A percentile compares a stretch with the other conserved stretches of the same genome.
These are phyloP conservation scores for Colletotrichum sp. DNA, from an alignment of 2,329 filamentous ascomycete species.

Conservation along the genomic window DNA sequence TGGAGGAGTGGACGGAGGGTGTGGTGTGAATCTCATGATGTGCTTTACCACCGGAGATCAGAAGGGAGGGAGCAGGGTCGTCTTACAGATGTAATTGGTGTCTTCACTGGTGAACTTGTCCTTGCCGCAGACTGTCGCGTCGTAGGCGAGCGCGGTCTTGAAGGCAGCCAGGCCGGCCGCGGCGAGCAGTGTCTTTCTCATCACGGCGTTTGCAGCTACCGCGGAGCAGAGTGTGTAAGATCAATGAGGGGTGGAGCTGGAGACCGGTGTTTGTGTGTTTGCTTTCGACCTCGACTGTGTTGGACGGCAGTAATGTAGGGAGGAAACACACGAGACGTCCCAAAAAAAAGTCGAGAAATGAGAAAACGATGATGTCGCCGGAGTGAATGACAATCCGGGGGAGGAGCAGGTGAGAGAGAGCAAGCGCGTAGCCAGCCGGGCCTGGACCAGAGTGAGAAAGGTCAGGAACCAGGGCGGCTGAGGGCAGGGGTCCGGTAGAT, in stretches of 20 bases:
- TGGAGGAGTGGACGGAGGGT: rapidly evolving
- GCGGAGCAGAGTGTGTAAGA: not conserved
- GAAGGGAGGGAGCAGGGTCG: not conserved
- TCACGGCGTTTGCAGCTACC: not conserved
- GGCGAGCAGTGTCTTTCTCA: conserved; percentile 18
- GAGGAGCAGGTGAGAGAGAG: not conserved
- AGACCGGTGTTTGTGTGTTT: not conserved
- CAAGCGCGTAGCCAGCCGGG: not conserved
- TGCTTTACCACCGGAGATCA: not conserved
- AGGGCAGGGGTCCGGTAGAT: not conserved
- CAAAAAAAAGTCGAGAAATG: not conserved
- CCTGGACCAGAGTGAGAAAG: not conserved
- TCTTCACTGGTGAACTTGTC: conserved; percentile 28
- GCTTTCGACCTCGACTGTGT: not conserved
- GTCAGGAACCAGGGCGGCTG: not conserved
- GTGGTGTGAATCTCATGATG: not conserved
- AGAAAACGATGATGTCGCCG: not conserved
- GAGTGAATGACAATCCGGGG: not conserved
- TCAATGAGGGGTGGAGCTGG: not conserved
- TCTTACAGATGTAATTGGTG: conserved; percentile 29
- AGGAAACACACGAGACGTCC: not conserved
- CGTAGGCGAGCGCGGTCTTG: conserved; percentile 25
- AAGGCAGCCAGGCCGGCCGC: conserved; percentile 14
- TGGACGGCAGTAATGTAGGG: not conserved
- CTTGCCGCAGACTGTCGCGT: conserved; percentile 31